Evolutionary conservation across 1,139 yeast genomes (phyloP), one percentile per base, ranked within the genome.

Genomic region (Meyerozyma elateridarum): DNA sequence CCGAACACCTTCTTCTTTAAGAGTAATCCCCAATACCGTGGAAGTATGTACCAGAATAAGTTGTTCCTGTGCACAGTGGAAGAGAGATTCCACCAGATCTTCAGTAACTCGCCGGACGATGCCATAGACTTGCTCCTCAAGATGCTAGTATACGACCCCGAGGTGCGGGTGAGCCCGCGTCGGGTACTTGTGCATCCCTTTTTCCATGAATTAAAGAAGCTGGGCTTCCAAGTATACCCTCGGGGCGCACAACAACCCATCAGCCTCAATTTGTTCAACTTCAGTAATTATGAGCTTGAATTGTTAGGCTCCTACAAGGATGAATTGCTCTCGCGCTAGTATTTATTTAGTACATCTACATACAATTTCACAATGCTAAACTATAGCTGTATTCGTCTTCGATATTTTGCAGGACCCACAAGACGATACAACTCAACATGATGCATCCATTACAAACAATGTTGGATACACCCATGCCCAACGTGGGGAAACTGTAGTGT

Each of bases 321-420:
- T 36, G 67, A 62, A 41, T 50, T 65, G 32, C 46, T 57, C 30
- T 36, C 36, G 25, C 37, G 38, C 22, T 37, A 22, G 16, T 6
- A 9, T 6, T 8, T 12, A 11, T 22, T 31, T 26, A 21, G 17
- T 22, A 16, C 31, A 12, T 26, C 16, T 25, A 25, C 8, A 22
- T 13, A n/a, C 11, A 11, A 8, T 8, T 6, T 13, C 61, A 87
- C 45, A 89, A 67, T 31, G 94, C 89, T 52, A 88, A 73, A 32
- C 95, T 83, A 56, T 91, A 89, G 43, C 94, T 84, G 59, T 88
- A 89, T 59, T 89, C 97, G 52, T 89, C 97, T 55, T 91, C 96
- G 39, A 88, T 79, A 53, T 88, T 89, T 56, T 89, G 97, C 11
- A 95, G 87, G 39, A 89, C 65, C 97, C 97, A 91, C 47, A 91